Percentiles rank a stretch among this genome's conserved stretches.
Conservation (phyloP, 2,329 filamentous ascomycete genomes). For the Stachybotrys echinatus region DNA sequence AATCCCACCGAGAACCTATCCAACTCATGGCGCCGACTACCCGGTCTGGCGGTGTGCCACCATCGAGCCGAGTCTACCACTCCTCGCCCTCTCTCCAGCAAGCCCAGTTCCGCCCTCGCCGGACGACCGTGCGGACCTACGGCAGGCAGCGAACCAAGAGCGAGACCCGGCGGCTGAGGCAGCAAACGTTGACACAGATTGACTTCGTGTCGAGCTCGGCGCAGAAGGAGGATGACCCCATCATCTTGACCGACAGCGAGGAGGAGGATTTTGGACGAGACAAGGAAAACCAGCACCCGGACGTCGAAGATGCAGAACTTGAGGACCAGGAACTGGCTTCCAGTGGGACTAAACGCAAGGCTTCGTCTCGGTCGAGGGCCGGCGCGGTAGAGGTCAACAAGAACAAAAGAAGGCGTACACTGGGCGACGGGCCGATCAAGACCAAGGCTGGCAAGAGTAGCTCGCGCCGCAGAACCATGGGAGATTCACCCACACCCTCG, state of each 20-base stretch:
- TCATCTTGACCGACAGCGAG: conserved; percentile 21
- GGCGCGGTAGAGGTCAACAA: conserved; percentile 8
- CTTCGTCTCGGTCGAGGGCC: conserved; percentile 2
- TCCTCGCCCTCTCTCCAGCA: conserved; percentile 31
- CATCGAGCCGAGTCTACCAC: conserved; percentile 32
- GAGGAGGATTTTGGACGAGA: conserved; percentile 14
- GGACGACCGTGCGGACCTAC: conserved; percentile 28
- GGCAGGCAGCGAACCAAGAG: conserved; percentile 15
- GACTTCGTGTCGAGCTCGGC: conserved; percentile 31
- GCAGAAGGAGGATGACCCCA: conserved; percentile 17
- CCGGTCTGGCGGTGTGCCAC: conserved; percentile 28
- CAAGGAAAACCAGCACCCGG: conserved; percentile 1
- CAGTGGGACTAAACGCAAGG: conserved; percentile 16
- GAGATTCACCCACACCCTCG: conserved; percentile 20
- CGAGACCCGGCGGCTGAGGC: conserved; percentile 19
- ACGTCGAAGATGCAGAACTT: conserved; percentile 4
- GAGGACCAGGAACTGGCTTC: conserved; percentile 16
- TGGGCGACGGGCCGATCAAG: conserved; percentile 15
- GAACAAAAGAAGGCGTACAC: conserved; percentile 20
- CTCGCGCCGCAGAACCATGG: conserved; percentile 22
- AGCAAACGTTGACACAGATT: conserved; percentile 39
- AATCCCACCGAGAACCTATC: not conserved
- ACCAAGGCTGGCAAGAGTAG: conserved; percentile 11
- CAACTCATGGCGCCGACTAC: conserved; percentile 31
- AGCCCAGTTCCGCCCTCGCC: conserved; percentile 29